phyloP scores from a whole-genome alignment of 768 basidiomycete species.

The Termitomyces sp. region DNA sequence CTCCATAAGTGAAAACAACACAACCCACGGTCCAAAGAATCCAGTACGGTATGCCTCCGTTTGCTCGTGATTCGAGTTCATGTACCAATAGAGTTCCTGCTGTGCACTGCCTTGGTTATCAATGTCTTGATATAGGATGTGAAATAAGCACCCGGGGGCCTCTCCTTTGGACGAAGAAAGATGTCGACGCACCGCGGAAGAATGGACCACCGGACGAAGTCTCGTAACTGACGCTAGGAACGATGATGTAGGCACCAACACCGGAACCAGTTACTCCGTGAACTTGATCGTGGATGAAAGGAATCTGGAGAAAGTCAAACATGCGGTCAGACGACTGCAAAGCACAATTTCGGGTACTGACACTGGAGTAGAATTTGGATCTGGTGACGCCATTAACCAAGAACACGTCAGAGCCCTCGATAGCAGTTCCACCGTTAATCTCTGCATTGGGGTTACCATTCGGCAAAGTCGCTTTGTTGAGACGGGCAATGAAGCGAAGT shows the following conservation, averaged over 20 bases:
- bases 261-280: conserved; percentile 47
- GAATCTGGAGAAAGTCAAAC: conserved; percentile 27
- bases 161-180: background rate
- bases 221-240: conserved; percentile 46
- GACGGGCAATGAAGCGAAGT: conserved; percentile 47
- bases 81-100: conserved; percentile 49
- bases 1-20: background rate
- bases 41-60: conserved; percentile 44
- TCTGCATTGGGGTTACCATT: conserved; percentile 39
- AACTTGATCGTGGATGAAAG: conserved; percentile 50
- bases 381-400: conserved; percentile 43
- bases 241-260: conserved; percentile 44
- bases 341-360: conserved; percentile 18
- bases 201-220: conserved; percentile 48
- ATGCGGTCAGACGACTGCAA: background rate
- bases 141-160: background rate
- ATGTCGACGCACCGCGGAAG: conserved; percentile 37
- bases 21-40: conserved; percentile 45
- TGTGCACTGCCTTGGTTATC: conserved; percentile 46
- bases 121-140: conserved; percentile 31
- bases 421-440: conserved; percentile 39
- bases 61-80: conserved; percentile 48
- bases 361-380: conserved; percentile 49
- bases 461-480: conserved; percentile 38
- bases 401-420: conserved; percentile 50